Conservation (phyloP, 1,139 yeast genomes). For the Taphrina deformans region DNA sequence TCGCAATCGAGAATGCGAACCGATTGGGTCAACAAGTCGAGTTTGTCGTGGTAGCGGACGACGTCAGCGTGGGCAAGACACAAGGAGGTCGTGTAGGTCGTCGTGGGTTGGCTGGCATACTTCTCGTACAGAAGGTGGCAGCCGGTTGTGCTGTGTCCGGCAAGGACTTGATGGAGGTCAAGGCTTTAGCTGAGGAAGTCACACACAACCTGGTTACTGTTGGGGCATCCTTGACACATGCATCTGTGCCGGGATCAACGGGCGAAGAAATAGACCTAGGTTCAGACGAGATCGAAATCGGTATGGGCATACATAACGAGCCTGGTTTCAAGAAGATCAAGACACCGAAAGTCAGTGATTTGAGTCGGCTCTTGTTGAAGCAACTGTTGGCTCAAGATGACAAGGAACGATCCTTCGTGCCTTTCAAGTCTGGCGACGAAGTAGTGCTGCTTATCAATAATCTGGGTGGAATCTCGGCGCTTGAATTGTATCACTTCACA, state of each 20-base stretch:
- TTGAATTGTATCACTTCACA: constrained; percentile 50
- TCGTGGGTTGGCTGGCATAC: constrained; percentile 90
- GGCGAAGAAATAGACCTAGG: constrained; percentile 52
- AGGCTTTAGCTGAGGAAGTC: constrained; percentile 60
- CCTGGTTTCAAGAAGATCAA: constrained; percentile 73
- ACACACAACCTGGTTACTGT: constrained; percentile 73
- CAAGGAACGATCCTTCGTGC: constrained; percentile 50
- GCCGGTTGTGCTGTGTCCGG: constrained; percentile 63
- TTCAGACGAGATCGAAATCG: constrained; percentile 74
- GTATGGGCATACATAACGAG: constrained; percentile 95
- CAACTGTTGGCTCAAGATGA: constrained; percentile 44
- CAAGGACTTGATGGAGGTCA: constrained; percentile 55
- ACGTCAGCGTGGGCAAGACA: constrained; percentile 84
- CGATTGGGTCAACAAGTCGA: constrained; percentile 71
- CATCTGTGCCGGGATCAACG: constrained; percentile 77
- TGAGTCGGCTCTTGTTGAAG: constrained; percentile 45
- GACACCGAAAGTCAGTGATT: constrained; percentile 63
- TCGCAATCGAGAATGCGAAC: constrained; percentile 84
- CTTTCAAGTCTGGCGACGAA: constrained; percentile 46
- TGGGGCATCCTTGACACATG: constrained; percentile 86
- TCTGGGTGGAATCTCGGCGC: constrained; percentile 55
- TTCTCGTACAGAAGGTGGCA: constrained; percentile 76
- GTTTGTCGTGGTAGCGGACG: constrained; percentile 78
- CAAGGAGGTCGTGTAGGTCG: constrained; percentile 91
- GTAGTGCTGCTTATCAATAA: constrained; percentile 54